These are phyloP conservation scores for Syzygium malaccense DNA, from an alignment of 441 rosid species.

Conservation along the genomic window DNA sequence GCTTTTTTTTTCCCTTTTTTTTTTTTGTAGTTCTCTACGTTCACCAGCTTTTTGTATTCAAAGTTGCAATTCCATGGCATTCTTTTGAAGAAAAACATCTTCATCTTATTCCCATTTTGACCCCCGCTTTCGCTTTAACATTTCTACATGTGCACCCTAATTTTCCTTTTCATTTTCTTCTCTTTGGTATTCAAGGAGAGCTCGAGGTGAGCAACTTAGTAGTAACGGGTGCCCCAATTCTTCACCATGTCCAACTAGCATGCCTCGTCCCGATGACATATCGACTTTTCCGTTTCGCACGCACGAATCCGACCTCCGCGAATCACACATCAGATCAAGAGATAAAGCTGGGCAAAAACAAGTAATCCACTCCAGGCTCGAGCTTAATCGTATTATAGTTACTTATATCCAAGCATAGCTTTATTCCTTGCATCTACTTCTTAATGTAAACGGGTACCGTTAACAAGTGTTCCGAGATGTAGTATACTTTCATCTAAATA, in stretches of 20 bases:
- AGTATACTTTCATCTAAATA: neutral
- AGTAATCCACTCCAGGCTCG: fast-evolving
- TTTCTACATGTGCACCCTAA: neutral
- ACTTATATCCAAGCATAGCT: neutral
- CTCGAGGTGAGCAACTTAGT: neutral
- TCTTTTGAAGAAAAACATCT: neutral
- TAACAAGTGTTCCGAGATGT: too few relatives aligned
- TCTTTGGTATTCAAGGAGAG: neutral
- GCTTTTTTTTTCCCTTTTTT: neutral
- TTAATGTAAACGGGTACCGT: neutral
- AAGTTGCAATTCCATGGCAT: neutral
- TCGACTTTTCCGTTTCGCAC: neutral
- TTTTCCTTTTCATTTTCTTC: neutral
- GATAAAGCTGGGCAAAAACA: neutral
- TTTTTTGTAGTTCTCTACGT: neutral
- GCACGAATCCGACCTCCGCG: neutral
- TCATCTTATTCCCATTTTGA: neutral
- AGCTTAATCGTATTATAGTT: fast-evolving
- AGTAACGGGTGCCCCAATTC: neutral
- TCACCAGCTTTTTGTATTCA: neutral
- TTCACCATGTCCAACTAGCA: neutral
- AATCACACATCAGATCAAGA: neutral
- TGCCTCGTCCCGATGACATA: neutral
- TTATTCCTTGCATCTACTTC: neutral
- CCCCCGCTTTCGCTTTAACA: neutral